A percentile compares a stretch with the other conserved stretches of the same genome.
These are phyloP conservation scores for Plantago rigida DNA, from an alignment of 305 asterid species.

Conservation along the genomic window DNA sequence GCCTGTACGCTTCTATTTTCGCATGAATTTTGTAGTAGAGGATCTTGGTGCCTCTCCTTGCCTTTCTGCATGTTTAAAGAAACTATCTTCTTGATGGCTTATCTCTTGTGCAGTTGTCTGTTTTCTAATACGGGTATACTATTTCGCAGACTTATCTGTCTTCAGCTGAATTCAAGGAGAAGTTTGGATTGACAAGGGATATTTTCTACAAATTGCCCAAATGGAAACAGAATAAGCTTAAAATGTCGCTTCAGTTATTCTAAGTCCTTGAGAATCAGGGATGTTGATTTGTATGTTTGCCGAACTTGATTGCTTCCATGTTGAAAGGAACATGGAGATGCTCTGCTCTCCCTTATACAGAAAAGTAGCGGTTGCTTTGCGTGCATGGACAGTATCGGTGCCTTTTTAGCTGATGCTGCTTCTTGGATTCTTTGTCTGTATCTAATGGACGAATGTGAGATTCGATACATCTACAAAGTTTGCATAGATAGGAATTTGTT, in stretches of 20 bases:
- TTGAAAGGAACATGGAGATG: neutral
- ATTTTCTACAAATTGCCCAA: conserved; percentile 83
- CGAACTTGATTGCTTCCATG: no score
- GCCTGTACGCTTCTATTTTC: no score
- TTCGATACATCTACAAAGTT: conserved; percentile 12
- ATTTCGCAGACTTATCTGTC: conserved; percentile 73
- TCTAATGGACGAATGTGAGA: conserved; percentile 24
- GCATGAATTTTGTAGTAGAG: no score
- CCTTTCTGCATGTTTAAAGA: neutral
- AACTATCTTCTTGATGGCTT: neutral
- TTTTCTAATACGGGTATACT: conserved; percentile 5
- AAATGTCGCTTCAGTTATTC: conserved; percentile 67
- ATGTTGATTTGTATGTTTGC: neutral
- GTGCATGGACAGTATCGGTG: conserved; percentile 36
- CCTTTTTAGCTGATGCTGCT: conserved; percentile 48
- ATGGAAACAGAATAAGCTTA: conserved; percentile 96
- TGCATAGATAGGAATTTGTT: conserved; percentile 29
- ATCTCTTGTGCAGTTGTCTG: neutral
- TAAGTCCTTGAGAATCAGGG: conserved; percentile 28
- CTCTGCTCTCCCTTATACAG: neutral
- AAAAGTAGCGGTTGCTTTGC: conserved; percentile 19
- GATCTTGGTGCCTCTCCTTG: no score
- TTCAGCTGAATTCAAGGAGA: conserved; percentile 68
- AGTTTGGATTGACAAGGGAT: conserved; percentile 66
- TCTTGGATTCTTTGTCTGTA: conserved; percentile 31